Conservation (phyloP, 2,329 filamentous ascomycete species). For the Fusarium nisikadoi region DNA sequence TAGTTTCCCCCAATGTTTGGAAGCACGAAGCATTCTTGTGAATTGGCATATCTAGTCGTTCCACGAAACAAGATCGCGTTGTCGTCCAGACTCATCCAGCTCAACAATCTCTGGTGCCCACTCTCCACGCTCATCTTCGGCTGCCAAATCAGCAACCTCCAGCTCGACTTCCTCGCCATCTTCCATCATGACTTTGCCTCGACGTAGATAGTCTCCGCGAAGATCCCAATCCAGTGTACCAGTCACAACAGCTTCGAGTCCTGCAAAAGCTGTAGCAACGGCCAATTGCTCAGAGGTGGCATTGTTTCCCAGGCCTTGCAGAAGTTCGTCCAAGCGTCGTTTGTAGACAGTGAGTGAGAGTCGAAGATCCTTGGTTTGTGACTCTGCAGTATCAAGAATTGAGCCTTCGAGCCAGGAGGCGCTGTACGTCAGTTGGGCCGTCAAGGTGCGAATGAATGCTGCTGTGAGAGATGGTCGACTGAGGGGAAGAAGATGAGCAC, state of each 20-base stretch:
- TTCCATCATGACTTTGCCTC: conserved; percentile 62
- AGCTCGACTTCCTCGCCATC: conserved; percentile 62
- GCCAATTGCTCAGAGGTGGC: conserved; percentile 55
- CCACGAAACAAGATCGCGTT: conserved; percentile 64
- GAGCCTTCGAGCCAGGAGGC: conserved; percentile 59
- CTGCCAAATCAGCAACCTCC: conserved; percentile 61
- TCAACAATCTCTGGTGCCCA: conserved; percentile 65
- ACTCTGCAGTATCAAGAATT: conserved; percentile 52
- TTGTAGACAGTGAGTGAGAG: conserved; percentile 65
- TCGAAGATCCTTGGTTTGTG: conserved; percentile 52
- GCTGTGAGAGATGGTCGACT: conserved; percentile 57
- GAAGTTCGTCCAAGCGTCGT: conserved; percentile 60
- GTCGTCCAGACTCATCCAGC: conserved; percentile 62
- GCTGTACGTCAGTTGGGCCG: conserved; percentile 66
- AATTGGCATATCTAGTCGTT: conserved; percentile 42
- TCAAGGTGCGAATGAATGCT: conserved; percentile 61
- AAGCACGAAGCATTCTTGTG: background rate
- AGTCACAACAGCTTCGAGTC: conserved; percentile 47
- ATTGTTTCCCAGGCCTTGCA: conserved; percentile 50
- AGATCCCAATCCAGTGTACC: conserved; percentile 66
- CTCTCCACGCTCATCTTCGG: conserved; percentile 65
- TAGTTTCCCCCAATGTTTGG: background rate
- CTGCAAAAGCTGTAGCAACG: conserved; percentile 59
- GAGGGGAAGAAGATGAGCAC: conserved; percentile 58
- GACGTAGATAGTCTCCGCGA: conserved; percentile 59